A percentile compares a stretch with the other conserved stretches of the same genome.
Conservation (phyloP, 1,139 yeast genomes). For the Trichomonascaceae sp. region DNA sequence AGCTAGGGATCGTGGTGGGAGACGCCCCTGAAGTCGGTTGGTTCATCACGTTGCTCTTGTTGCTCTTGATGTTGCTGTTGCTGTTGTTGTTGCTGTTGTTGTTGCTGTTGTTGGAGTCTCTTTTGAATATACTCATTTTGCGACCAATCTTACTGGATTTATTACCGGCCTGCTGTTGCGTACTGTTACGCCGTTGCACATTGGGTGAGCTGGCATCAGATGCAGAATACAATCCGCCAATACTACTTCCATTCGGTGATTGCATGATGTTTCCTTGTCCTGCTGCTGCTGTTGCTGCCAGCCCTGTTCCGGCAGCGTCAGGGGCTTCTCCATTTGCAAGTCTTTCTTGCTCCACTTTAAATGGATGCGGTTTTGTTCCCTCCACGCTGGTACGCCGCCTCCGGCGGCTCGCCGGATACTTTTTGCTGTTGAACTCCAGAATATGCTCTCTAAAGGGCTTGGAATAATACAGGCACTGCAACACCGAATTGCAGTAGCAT, state of each 20-base stretch:
- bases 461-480: slow-evolving; percentile 76
- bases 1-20: too few species aligned
- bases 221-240: too few species aligned
- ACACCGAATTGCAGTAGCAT: slow-evolving; percentile 84
- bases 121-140: not conserved
- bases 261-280: too few species aligned
- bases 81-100: not conserved
- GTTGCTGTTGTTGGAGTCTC: not conserved
- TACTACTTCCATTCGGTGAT: too few species aligned
- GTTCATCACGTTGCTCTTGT: slow-evolving; percentile 1
- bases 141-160: not conserved
- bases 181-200: too few species aligned
- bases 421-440: slow-evolving; percentile 23
- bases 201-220: too few species aligned
- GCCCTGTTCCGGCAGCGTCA: not conserved
- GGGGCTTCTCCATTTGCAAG: not conserved
- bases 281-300: not conserved
- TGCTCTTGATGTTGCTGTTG: not conserved
- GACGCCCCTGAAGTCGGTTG: too few species aligned
- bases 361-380: slow-evolving; percentile 26
- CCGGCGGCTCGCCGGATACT: slow-evolving; percentile 4
- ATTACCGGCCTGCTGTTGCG: too few species aligned
- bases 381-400: slow-evolving; percentile 16
- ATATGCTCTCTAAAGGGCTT: slow-evolving; percentile 53
- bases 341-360: slow-evolving; percentile 5